These are phyloP conservation scores for Alternaria ventricosa DNA, from an alignment of 2,329 filamentous ascomycete genomes.

Conservation along the genomic window DNA sequence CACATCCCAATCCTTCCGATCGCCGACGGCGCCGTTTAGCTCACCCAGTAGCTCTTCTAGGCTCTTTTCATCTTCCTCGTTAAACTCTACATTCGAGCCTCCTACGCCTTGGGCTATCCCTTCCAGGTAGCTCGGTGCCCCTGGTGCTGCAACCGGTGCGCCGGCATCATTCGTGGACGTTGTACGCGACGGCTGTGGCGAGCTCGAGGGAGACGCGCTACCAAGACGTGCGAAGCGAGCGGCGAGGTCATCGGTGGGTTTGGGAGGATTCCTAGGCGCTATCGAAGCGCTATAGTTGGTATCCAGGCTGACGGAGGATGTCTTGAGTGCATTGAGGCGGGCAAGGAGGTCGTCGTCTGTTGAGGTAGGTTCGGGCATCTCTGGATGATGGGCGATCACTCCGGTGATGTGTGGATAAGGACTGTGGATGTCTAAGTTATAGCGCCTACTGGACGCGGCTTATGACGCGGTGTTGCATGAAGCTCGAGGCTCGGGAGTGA, in stretches of 20 bases:
- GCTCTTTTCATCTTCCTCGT: slow-evolving; percentile 53
- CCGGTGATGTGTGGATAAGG: background rate
- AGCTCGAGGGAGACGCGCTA: slow-evolving; percentile 34
- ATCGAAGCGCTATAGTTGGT: slow-evolving; percentile 28
- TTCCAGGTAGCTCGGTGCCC: slow-evolving; percentile 44
- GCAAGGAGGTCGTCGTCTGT: slow-evolving; percentile 54
- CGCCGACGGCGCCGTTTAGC: slow-evolving; percentile 38
- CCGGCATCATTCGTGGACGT: slow-evolving; percentile 21
- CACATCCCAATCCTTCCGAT: slow-evolving; percentile 50
- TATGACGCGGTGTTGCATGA: slow-evolving; percentile 10
- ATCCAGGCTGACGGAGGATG: slow-evolving; percentile 49
- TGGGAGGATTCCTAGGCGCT: slow-evolving; percentile 11
- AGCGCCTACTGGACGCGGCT: background rate
- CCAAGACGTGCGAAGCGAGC: slow-evolving; percentile 47
- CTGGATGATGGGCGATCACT: background rate
- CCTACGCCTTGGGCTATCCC: slow-evolving; percentile 40
- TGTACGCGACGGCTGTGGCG: slow-evolving; percentile 34
- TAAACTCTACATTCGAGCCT: slow-evolving; percentile 32
- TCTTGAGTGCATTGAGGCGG: slow-evolving; percentile 57
- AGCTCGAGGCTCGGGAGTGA: slow-evolving; percentile 19
- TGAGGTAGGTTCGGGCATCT: slow-evolving; percentile 24
- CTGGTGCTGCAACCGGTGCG: slow-evolving; percentile 37
- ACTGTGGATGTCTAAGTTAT: background rate
- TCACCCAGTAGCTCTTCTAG: slow-evolving; percentile 57
- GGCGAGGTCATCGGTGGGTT: slow-evolving; percentile 42